phyloP scores from a whole-genome alignment of 2,329 filamentous ascomycete species.

The Cladorrhinum sp. region DNA sequence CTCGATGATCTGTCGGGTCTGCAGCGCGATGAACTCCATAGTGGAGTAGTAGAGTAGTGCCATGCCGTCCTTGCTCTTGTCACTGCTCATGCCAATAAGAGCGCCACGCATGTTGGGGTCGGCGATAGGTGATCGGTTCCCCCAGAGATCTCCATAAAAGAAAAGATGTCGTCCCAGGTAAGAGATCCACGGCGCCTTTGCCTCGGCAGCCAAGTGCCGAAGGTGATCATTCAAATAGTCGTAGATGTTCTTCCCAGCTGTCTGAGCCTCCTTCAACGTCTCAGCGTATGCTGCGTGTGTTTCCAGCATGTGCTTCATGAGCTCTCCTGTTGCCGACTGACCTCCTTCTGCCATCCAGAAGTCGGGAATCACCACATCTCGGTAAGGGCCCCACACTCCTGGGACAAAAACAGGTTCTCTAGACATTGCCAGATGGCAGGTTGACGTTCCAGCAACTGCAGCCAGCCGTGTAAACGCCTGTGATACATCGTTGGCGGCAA shows the following conservation, averaged over 20 bases:
- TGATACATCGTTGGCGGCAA: constrained; percentile 77
- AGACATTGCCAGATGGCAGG: constrained; percentile 95
- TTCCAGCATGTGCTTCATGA: constrained; percentile 90
- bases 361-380: constrained; percentile 85
- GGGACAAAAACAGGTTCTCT: constrained; percentile 88
- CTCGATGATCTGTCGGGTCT: constrained; percentile 92
- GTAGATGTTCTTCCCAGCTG: constrained; percentile 85
- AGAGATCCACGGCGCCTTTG: constrained; percentile 70
- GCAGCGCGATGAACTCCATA: constrained; percentile 96
- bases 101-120: constrained; percentile 91
- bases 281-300: constrained; percentile 89
- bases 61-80: constrained; percentile 82
- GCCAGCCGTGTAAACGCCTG: constrained; percentile 92
- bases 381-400: constrained; percentile 96
- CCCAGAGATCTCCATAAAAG: constrained; percentile 97
- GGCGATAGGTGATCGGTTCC: constrained; percentile 90
- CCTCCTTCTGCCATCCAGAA: constrained; percentile 98
- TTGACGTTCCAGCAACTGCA: constrained; percentile 93
- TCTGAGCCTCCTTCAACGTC: constrained; percentile 73
- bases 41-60: constrained; percentile 92
- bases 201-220: constrained; percentile 67
- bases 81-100: constrained; percentile 80
- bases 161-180: constrained; percentile 93
- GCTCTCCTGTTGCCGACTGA: constrained; percentile 91
- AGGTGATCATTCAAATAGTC: constrained; percentile 91